Evolutionary conservation across 306 rosid species (phyloP).

Genomic region (Fragaria vesca): DNA sequence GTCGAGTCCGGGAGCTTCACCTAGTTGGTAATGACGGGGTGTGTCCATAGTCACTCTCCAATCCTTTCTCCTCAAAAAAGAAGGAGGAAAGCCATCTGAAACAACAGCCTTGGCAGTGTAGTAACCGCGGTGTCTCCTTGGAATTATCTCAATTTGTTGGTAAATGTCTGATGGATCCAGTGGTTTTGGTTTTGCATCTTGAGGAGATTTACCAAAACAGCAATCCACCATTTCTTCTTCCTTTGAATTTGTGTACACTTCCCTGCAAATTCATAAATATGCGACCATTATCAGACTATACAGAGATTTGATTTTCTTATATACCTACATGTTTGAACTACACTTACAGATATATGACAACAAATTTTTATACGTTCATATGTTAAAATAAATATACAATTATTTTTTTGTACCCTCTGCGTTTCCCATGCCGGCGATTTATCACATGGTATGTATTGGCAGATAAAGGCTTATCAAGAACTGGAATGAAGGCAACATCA

Average conservation of each 20-base stretch:
- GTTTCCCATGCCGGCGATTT: conserved; percentile 32
- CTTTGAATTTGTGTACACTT: conserved; percentile 31
- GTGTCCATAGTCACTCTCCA: conserved; percentile 32
- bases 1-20: conserved; percentile 40
- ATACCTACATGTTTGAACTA: no score
- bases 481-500: conserved; percentile 57
- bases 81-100: conserved; percentile 50
- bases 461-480: conserved; percentile 52
- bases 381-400: no score
- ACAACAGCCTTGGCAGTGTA: conserved; percentile 53
- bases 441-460: conserved; percentile 56
- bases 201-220: conserved; percentile 1
- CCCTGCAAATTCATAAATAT: conserved; percentile 9
- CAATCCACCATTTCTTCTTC: conserved; percentile 29
- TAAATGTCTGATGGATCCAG: conserved; percentile 29
- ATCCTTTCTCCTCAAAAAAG: conserved; percentile 36
- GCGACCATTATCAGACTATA: background rate
- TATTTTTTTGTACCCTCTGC: conserved; percentile 47
- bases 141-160: conserved; percentile 48
- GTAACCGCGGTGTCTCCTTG: conserved; percentile 29
- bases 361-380: no score
- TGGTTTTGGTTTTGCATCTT: conserved; percentile 26
- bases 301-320: no score
- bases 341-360: no score
- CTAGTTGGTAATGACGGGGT: no score